These are phyloP conservation scores for Citrullus colocynthis DNA, from an alignment of 306 rosid species.

Conservation along the genomic window DNA sequence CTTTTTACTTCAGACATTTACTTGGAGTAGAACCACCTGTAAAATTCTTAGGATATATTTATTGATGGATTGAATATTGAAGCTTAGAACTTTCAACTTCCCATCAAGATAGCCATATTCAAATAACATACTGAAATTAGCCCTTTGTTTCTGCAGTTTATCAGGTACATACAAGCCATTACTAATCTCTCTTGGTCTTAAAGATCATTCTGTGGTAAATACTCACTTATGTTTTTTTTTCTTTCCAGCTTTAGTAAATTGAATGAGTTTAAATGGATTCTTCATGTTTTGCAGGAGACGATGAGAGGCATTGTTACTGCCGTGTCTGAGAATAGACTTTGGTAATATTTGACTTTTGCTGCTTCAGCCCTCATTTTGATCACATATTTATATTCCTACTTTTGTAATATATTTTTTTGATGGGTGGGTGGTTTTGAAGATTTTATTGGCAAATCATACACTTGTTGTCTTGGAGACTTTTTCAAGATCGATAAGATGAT, in stretches of 20 bases:
- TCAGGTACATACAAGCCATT: slow-evolving; percentile 52
- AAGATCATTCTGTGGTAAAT: slow-evolving; percentile 67
- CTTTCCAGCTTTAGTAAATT: background rate
- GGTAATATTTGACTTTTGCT: slow-evolving; percentile 21
- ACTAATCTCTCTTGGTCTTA: slow-evolving; percentile 85
- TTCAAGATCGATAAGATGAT: background rate
- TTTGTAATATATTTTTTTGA: background rate
- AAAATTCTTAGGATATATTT: background rate
- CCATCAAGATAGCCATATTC: background rate
- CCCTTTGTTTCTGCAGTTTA: slow-evolving; percentile 32
- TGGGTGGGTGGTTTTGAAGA: background rate
- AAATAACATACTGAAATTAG: background rate
- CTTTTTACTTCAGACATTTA: background rate
- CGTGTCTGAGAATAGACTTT: slow-evolving; percentile 48
- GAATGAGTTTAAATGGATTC: background rate
- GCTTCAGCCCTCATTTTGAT: background rate
- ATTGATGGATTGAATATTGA: background rate
- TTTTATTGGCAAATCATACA: background rate
- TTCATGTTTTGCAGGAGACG: slow-evolving; percentile 52
- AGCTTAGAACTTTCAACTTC: background rate
- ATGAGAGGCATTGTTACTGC: slow-evolving; percentile 59
- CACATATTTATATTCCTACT: background rate
- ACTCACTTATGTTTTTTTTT: background rate
- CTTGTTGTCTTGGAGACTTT: background rate
- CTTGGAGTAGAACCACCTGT: background rate